A percentile compares a stretch with the other conserved stretches of the same genome.
These are phyloP conservation scores for Pyrus hybrid DNA, from an alignment of 331 rosid species.

Conservation along the genomic window DNA sequence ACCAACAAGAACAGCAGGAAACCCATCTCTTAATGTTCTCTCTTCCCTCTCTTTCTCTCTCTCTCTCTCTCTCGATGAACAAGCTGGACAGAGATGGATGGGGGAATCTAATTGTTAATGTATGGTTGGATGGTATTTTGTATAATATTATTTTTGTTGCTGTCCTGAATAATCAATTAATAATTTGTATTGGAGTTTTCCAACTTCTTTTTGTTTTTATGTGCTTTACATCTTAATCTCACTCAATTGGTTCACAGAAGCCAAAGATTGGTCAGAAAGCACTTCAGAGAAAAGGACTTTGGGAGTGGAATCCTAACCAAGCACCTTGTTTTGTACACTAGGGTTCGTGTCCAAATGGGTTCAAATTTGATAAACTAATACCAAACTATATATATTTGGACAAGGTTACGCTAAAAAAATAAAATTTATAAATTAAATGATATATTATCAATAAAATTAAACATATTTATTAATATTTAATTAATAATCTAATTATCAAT, in stretches of 20 bases:
- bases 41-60: too few relatives aligned
- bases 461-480: accelerated
- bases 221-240: conserved; percentile 22
- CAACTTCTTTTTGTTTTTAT: conserved; percentile 48
- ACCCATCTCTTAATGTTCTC: too few relatives aligned
- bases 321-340: too few relatives aligned
- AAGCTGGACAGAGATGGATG: too few relatives aligned
- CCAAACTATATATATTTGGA: not conserved
- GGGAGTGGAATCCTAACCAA: too few relatives aligned
- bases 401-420: accelerated
- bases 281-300: too few relatives aligned
- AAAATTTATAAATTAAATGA: accelerated
- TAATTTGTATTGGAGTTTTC: conserved; percentile 9
- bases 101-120: too few relatives aligned
- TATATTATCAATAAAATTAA: accelerated
- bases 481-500: accelerated
- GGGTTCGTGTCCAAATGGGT: not conserved
- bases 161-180: not conserved
- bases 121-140: too few relatives aligned
- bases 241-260: conserved; percentile 21
- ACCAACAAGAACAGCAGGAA: not conserved
- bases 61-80: too few relatives aligned
- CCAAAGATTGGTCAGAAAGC: conserved; percentile 23
- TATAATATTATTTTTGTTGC: too few relatives aligned
- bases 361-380: not conserved